A percentile compares a stretch with the other conserved stretches of the same genome.
Conservation (phyloP, 106 monocot genomes). For the Allium cepa region DNA sequence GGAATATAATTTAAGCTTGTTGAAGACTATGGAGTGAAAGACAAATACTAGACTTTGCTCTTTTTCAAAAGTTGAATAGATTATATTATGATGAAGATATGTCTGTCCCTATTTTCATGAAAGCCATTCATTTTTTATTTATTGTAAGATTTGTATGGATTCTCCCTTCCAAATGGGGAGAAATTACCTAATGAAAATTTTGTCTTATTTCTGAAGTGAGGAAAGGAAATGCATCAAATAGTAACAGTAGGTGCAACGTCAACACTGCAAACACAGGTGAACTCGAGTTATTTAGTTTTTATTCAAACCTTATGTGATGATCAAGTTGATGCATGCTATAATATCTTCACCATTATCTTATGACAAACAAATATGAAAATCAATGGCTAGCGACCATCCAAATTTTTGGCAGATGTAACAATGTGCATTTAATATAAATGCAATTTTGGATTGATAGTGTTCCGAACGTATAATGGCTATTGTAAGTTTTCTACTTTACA, state of each 20-base stretch:
- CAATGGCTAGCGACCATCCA: not conserved
- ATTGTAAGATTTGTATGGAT: constrained; percentile 11
- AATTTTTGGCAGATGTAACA: no score
- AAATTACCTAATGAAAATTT: not conserved
- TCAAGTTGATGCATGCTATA: no score
- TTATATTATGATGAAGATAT: constrained; percentile 7
- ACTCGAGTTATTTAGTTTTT: no score
- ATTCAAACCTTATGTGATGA: no score
- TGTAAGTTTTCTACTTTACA: no score
- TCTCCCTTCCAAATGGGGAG: not conserved
- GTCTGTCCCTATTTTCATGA: not conserved
- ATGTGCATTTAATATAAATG: no score
- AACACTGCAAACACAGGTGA: constrained; percentile 4
- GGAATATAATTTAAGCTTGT: constrained; percentile 5
- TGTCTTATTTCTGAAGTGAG: not conserved
- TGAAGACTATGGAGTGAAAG: constrained; percentile 7
- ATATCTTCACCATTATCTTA: not conserved
- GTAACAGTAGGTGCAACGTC: constrained; percentile 8
- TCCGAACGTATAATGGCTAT: no score
- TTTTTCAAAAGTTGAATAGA: not conserved
- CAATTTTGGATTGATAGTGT: no score
- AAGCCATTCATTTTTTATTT: not conserved
- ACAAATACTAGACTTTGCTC: not conserved
- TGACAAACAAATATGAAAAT: not conserved
- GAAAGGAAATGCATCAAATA: not conserved